Conservation (phyloP, 192 early-diverging fungal species). For the Gorgonomyces haynaldii region DNA sequence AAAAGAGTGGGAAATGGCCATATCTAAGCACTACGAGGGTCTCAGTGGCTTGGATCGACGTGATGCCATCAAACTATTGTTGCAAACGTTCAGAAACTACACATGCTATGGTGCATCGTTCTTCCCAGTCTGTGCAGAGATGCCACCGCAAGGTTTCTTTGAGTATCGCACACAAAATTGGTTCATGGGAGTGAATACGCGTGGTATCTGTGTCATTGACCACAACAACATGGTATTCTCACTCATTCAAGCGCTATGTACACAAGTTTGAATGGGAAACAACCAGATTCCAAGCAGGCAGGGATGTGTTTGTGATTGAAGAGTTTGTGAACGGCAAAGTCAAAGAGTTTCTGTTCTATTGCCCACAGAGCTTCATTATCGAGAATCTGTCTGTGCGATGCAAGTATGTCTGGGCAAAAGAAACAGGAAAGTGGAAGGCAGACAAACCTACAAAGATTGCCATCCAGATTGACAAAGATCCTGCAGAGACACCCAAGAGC, state of each 20-base stretch:
- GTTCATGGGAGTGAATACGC: slow-evolving; percentile 32
- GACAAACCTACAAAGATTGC: too few species aligned
- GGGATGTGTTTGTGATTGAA: neutral
- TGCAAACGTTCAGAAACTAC: slow-evolving; percentile 32
- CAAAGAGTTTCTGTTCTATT: slow-evolving; percentile 12
- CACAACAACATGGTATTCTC: too few species aligned
- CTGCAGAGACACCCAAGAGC: too few species aligned
- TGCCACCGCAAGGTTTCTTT: slow-evolving; percentile 43
- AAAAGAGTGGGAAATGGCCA: slow-evolving; percentile 18
- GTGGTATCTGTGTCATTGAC: slow-evolving; percentile 37
- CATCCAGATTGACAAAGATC: too few species aligned
- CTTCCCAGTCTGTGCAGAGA: slow-evolving; percentile 35
- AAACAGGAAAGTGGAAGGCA: neutral
- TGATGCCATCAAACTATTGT: slow-evolving; percentile 10
- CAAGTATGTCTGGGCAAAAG: slow-evolving; percentile 17
- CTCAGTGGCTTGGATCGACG: slow-evolving; percentile 5
- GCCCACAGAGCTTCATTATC: slow-evolving; percentile 17
- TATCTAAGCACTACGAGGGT: slow-evolving; percentile 15
- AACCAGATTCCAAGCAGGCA: neutral
- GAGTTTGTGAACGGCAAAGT: slow-evolving; percentile 7
- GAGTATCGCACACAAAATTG: slow-evolving; percentile 39
- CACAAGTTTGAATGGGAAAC: slow-evolving; percentile 8
- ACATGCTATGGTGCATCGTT: slow-evolving; percentile 43
- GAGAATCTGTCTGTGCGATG: slow-evolving; percentile 16
- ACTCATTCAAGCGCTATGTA: slow-evolving; percentile 17